Conservation (phyloP, 495 filamentous ascomycete species). For the Umbilicaria muhlenbergii region DNA sequence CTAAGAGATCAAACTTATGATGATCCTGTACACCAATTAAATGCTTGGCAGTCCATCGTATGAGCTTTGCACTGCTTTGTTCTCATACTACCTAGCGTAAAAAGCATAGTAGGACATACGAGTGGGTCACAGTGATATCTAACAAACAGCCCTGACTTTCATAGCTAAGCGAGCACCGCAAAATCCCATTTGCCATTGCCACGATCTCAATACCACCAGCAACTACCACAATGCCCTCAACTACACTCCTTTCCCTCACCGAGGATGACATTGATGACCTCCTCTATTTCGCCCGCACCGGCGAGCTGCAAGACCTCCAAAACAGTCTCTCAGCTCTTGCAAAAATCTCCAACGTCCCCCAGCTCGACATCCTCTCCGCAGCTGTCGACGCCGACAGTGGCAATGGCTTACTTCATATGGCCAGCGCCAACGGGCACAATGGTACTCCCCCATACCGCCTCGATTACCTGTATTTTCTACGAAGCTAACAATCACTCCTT, state of each 20-base stretch:
- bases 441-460: conserved; percentile 31
- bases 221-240: conserved; percentile 16
- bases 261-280: conserved; percentile 78
- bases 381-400: conserved; percentile 55
- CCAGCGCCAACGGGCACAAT: conserved; percentile 70
- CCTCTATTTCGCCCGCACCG: conserved; percentile 64
- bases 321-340: conserved; percentile 40
- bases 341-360: conserved; percentile 32
- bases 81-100: too few species aligned
- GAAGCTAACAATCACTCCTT: conserved; percentile 10
- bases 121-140: too few species aligned
- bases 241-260: conserved; percentile 30
- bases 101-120: too few species aligned
- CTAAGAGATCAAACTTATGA: too few species aligned
- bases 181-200: not conserved
- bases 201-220: conserved; percentile 4
- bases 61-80: too few species aligned
- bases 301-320: conserved; percentile 56
- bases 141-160: too few species aligned
- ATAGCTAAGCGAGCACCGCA: not conserved
- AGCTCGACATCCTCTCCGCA: conserved; percentile 41
- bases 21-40: too few species aligned
- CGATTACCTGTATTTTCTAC: not conserved
- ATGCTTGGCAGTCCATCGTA: too few species aligned
- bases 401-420: conserved; percentile 71